Evolutionary conservation across 495 filamentous ascomycete genomes (phyloP), one percentile per base, ranked within the genome.

Genomic region (Podospora conica): DNA sequence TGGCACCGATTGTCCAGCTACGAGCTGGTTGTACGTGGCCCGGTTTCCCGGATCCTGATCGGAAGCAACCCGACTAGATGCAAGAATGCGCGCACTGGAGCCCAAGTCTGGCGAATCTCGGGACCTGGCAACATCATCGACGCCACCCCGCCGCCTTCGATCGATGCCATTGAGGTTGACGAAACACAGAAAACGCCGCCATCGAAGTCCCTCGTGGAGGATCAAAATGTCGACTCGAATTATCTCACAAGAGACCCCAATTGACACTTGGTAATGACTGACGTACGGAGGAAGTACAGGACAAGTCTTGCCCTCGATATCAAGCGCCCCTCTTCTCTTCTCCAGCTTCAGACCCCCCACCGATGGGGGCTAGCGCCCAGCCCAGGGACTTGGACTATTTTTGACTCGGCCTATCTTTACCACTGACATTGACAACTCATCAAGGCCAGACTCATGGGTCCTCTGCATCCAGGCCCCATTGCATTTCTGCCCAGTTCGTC

Each of bases 401-500:
- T 63, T 23, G 55, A 11, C 53, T 29, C 10, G 48, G 24, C 55
- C 60, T 56, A 67, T 64, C 54, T 60, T 67, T 59, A 55, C 21
- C 23, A 58, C 18, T 9, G 9, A n/a, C 8, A 59, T 53, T 68
- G 68, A 65, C 68, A 70, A 59, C 65, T 70, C 68, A 65, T 27
- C 25, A 59, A 29, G 21, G 31, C 7, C 40, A n/a, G 65, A 66
- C 40, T 56, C 54, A 63, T 27, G 65, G 55, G 54, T 53, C 28
- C 27, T 65, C 55, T 62, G 58, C 57, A 70, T 29, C 68, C 56
- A 65, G 61, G 55, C 33, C 20, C 22, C 62, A 25, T 40, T 23
- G 18, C 54, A 61, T 68, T 68, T 68, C 66, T 61, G 66, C 66
- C 66, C 66, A 68, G 66, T 58, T 33, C 60, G 20, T 63, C 31